A percentile compares a stretch with the other conserved stretches of the same genome.
Conservation (phyloP, 768 basidiomycete genomes). For the Dendrothele bispora region DNA sequence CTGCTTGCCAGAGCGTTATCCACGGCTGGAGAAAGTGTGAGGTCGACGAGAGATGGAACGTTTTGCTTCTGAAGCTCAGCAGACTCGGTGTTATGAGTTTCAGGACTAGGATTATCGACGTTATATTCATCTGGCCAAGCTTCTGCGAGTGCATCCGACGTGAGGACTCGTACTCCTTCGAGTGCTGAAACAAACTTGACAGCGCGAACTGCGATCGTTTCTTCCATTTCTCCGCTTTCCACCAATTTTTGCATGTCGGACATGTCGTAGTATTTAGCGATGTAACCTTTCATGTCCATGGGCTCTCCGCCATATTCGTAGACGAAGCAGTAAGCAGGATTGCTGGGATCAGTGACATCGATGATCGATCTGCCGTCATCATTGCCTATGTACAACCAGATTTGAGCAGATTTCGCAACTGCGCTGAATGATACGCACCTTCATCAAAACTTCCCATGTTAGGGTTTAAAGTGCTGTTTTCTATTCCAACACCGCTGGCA, state of each 20-base stretch:
- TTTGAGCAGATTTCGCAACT: neutral
- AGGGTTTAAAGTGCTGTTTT: slow-evolving; percentile 16
- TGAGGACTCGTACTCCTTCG: slow-evolving; percentile 1
- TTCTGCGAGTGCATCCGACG: slow-evolving; percentile 6
- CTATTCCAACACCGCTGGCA: slow-evolving; percentile 16
- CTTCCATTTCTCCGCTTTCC: neutral
- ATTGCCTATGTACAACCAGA: slow-evolving; percentile 25
- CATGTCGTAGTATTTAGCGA: neutral
- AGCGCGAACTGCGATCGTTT: too few species aligned
- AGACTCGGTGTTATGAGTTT: too few species aligned
- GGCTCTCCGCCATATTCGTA: neutral
- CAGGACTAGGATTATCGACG: too few species aligned
- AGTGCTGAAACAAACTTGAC: neutral
- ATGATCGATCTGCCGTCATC: slow-evolving; percentile 34
- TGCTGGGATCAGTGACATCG: slow-evolving; percentile 29
- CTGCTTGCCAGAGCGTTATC: too few species aligned
- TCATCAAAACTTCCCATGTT: slow-evolving; percentile 23
- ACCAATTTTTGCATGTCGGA: neutral
- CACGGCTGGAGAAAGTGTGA: too few species aligned
- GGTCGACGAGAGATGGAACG: too few species aligned
- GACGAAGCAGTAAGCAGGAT: slow-evolving; percentile 28
- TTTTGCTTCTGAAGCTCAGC: too few species aligned
- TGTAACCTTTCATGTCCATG: slow-evolving; percentile 3
- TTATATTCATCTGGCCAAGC: slow-evolving; percentile 15
- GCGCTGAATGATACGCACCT: slow-evolving; percentile 18